phyloP scores from a whole-genome alignment of 768 basidiomycete species.

The Kwoniella bestiolae region DNA sequence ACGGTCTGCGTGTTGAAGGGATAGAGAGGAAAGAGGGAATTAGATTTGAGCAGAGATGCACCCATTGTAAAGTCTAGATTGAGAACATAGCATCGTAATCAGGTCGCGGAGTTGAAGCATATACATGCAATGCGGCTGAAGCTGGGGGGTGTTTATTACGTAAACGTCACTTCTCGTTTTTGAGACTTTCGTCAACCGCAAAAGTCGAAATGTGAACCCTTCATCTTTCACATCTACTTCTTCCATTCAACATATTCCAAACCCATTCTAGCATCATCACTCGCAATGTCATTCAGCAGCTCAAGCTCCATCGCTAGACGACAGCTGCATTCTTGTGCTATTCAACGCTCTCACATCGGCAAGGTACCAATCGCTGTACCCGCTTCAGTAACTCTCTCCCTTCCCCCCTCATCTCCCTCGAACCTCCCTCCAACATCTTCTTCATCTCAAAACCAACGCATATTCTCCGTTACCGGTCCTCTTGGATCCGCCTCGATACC shows the following conservation, averaged over 20 bases:
- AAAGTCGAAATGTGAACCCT: too few relatives aligned
- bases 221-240: too few relatives aligned
- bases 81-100: too few relatives aligned
- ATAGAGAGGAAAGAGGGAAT: too few relatives aligned
- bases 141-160: too few relatives aligned
- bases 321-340: slow-evolving; percentile 37
- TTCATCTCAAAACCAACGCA: slow-evolving; percentile 42
- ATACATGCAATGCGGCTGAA: too few relatives aligned
- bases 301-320: slow-evolving; percentile 2
- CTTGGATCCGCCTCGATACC: slow-evolving; percentile 63
- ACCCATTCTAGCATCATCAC: neutral
- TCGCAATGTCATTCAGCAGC: slow-evolving; percentile 1
- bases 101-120: too few relatives aligned
- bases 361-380: slow-evolving; percentile 64
- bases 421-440: slow-evolving; percentile 48
- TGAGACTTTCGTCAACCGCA: too few relatives aligned
- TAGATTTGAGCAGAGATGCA: too few relatives aligned
- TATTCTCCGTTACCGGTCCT: slow-evolving; percentile 66
- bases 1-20: too few relatives aligned
- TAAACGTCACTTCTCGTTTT: too few relatives aligned
- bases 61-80: too few relatives aligned
- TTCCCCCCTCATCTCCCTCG: slow-evolving; percentile 41
- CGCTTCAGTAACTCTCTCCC: slow-evolving; percentile 60
- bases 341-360: slow-evolving; percentile 61
- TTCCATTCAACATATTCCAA: neutral